Evolutionary conservation across 495 filamentous ascomycete species (phyloP).

Genomic region (Neurospora sublineolata): DNA sequence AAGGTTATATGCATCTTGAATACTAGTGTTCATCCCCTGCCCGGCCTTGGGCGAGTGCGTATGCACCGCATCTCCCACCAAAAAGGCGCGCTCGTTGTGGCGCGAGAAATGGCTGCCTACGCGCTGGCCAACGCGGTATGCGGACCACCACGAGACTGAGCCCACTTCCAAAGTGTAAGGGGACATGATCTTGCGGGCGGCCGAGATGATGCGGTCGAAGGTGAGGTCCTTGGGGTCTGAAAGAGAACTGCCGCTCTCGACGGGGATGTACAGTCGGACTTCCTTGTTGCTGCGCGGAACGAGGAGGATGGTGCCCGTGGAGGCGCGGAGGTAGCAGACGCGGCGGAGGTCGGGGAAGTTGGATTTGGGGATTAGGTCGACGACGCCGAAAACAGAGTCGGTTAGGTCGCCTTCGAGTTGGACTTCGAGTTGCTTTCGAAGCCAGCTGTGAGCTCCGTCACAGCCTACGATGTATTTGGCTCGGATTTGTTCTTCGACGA

Average conservation of each 20-base stretch:
- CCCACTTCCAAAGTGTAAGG: conserved; percentile 46
- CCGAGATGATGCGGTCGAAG: conserved; percentile 44
- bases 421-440: conserved; percentile 43
- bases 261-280: conserved; percentile 57
- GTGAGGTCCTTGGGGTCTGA: conserved; percentile 38
- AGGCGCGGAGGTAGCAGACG: conserved; percentile 47
- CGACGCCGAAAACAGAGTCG: conserved; percentile 51
- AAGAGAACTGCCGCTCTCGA: conserved; percentile 30
- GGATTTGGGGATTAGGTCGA: conserved; percentile 55
- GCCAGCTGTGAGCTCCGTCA: conserved; percentile 55
- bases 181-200: conserved; percentile 46
- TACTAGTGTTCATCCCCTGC: conserved; percentile 64
- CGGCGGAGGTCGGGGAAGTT: conserved; percentile 63
- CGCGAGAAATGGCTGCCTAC: conserved; percentile 53
- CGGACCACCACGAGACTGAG: conserved; percentile 23
- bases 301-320: conserved; percentile 53
- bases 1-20: conserved; percentile 60
- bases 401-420: conserved; percentile 47
- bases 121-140: conserved; percentile 60
- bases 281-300: conserved; percentile 54
- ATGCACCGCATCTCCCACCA: conserved; percentile 52
- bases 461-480: conserved; percentile 59
- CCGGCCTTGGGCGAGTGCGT: conserved; percentile 62
- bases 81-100: conserved; percentile 47
- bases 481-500: conserved; percentile 24